Base-by-base conservation (phyloP, 495 filamentous ascomycete genomes). In the Hypoxylon intermedium region DNA sequence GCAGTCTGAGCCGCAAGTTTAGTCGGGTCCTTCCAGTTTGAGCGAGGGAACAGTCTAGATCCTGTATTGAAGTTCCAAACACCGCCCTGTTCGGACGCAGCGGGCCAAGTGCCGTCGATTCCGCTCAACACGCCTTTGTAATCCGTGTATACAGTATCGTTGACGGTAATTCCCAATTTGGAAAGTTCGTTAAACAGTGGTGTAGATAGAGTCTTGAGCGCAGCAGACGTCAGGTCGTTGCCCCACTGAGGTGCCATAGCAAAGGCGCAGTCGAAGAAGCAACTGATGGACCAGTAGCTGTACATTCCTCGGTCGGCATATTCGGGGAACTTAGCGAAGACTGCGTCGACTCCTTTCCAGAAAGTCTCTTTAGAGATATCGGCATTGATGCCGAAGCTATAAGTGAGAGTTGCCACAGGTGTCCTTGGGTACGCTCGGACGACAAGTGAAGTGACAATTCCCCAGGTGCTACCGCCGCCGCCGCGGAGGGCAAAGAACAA, bases 401-500 rank as follows among this genome's bases (percentile, higher is more conserved):
- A 81, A 5, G 56, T 74, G 7, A 79, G 72, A 11, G 74, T 68
- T 5, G 80, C 73, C 1, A 77, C 71, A 4, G 65, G 66, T 12
- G 72, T 65, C 52, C 79, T 77, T 19, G 68, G 75, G 45, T 76
- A 69, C 18, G 79, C 75, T 26, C 77, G 79, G 41, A 80, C 72
- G 18, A 74, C 76, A 37, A 83, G 60, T 1, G 80, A 82, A 15
- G 78, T 79, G 5, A 84, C 79, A 6, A 83, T 70, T 9, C 82
- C 83, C 50, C 74, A 86, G 33, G 80, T 82, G 55, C 80, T 50
- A 28, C 72, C 75, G 12, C 77, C 76, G 4, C 83, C 83, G 0
- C 84, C 83, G 13, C 82, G 72, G 12, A 87, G 67, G 1, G 80
- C 83, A 71, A 77, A 78, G 48, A 83, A 84, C 11, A 84, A 73